These are phyloP conservation scores for Castanea mollissima DNA, from an alignment of 306 rosid species.

Conservation along the genomic window DNA sequence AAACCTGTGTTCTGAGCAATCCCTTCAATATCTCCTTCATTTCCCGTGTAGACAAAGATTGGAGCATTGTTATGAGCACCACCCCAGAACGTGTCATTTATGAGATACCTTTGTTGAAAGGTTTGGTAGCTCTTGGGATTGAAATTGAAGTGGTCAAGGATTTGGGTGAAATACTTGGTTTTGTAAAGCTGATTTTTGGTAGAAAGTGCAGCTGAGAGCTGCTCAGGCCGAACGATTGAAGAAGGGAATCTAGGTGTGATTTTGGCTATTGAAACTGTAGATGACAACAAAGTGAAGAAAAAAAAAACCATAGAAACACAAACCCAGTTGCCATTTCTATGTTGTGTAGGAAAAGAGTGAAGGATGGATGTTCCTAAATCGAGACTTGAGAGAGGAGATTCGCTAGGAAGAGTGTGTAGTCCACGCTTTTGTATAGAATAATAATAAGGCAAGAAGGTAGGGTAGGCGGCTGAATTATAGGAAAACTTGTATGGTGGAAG, in stretches of 20 bases:
- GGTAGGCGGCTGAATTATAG: no score
- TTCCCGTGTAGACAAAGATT: constrained; percentile 90
- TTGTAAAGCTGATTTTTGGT: constrained; percentile 32
- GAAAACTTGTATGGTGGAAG: no score
- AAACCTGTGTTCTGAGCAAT: constrained; percentile 84
- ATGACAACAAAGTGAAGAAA: constrained; percentile 17
- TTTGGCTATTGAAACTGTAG: constrained; percentile 23
- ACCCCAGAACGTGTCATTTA: constrained; percentile 80
- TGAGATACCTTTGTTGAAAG: constrained; percentile 78
- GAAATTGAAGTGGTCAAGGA: constrained; percentile 80
- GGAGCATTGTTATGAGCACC: constrained; percentile 68
- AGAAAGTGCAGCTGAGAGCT: constrained; percentile 10
- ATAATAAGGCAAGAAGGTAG: no score
- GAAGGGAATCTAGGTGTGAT: constrained; percentile 46
- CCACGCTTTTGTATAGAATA: no score
- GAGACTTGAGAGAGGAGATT: no score
- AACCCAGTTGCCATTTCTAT: not conserved
- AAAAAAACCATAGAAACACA: constrained; percentile 1
- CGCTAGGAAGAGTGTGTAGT: no score
- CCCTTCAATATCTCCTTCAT: constrained; percentile 88
- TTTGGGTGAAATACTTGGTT: constrained; percentile 73
- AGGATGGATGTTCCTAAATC: no score
- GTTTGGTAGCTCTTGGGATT: constrained; percentile 60
- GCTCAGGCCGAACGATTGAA: constrained; percentile 34
- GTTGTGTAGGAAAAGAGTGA: not conserved